Evolutionary conservation across 2,329 filamentous ascomycete species (phyloP), one percentile per base, ranked within the genome.

Genomic region (Tricladium varicosporioides): DNA sequence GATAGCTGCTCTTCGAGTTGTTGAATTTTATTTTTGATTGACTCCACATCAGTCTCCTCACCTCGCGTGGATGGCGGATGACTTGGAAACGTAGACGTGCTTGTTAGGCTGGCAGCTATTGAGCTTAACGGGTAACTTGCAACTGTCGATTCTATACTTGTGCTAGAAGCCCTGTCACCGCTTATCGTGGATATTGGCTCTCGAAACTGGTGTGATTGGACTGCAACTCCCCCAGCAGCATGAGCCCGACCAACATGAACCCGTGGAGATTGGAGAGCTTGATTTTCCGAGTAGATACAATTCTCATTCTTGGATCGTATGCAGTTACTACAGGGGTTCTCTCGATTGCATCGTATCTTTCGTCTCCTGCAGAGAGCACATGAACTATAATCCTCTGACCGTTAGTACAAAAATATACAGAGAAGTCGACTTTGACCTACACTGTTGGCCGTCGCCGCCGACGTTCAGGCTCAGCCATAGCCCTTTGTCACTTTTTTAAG

Each of bases 261-360:
- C 2, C 36, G 36, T 10, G 36, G 36, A 11, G 36, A n/a, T 40
- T 40, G 36, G n/a, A n/a, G 48, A 5, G 57, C 36, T 15, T 64
- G 65, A 18, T 62, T 66, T 7, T 72, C 67, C 22, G 22, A 7
- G 63, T 84, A 87, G 1, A 80, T 75, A 64, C 85, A 87, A 16
- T 74, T 74, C 5, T 77, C 74, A 43, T 78, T 80, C 61, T 78
- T 78, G 18, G 81, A 80, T 60, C 79, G 78, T n/a, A 79, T 58
- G 64, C 85, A 87, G 57, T 84, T 83, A 58, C 74, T 77, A 64
- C 84, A 87, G 1, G 85, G 85, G 5, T 72, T 69, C 57, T 79
- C 78, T 49, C 81, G 79, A 65, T 87, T 80, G 65, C 84, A 87
- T 48, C 78, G 77, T 57, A 87, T 80, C 69, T 87, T 88, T 43